Conservation (phyloP, 2,329 filamentous ascomycete species). For the Exophiala bonariae region DNA sequence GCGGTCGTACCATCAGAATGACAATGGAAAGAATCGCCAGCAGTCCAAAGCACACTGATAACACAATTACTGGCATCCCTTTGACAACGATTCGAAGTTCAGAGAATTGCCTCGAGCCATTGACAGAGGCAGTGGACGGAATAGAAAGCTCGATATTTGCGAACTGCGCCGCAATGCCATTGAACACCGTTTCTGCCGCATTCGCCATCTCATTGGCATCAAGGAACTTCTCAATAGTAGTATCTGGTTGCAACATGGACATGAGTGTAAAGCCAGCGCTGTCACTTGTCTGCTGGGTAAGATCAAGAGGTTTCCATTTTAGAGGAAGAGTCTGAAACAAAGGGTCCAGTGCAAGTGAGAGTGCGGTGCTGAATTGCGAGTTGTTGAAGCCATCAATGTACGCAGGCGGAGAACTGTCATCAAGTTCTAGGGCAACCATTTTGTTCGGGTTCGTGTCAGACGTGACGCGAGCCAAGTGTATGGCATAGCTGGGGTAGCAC, state of each 20-base stretch:
- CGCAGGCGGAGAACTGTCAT: not conserved
- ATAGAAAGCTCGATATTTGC: slow-evolving; percentile 7
- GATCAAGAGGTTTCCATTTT: not conserved
- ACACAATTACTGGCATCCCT: too few relatives aligned
- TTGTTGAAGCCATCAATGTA: not conserved
- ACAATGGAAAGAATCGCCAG: too few relatives aligned
- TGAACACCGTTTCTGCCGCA: slow-evolving; percentile 12
- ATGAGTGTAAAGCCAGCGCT: too few relatives aligned
- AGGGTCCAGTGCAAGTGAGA: not conserved
- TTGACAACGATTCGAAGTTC: slow-evolving; percentile 5
- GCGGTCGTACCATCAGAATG: too few relatives aligned
- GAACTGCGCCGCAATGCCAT: slow-evolving; percentile 16
- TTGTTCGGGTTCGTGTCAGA: not conserved
- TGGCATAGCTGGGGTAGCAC: slow-evolving; percentile 1
- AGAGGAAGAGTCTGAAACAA: not conserved
- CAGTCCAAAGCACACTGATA: too few relatives aligned
- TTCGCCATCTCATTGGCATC: slow-evolving; percentile 1
- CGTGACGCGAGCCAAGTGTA: not conserved
- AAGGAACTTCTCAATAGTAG: not conserved
- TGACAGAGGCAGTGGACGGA: slow-evolving; percentile 2
- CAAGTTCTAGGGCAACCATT: not conserved
- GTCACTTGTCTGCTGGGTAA: too few relatives aligned
- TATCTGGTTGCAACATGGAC: not conserved
- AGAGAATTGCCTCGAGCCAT: not conserved
- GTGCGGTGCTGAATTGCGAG: not conserved